A percentile compares a stretch with the other conserved stretches of the same genome.
phyloP scores from a whole-genome alignment of 2,329 filamentous ascomycete genomes.

The Cladorrhinum sp. region DNA sequence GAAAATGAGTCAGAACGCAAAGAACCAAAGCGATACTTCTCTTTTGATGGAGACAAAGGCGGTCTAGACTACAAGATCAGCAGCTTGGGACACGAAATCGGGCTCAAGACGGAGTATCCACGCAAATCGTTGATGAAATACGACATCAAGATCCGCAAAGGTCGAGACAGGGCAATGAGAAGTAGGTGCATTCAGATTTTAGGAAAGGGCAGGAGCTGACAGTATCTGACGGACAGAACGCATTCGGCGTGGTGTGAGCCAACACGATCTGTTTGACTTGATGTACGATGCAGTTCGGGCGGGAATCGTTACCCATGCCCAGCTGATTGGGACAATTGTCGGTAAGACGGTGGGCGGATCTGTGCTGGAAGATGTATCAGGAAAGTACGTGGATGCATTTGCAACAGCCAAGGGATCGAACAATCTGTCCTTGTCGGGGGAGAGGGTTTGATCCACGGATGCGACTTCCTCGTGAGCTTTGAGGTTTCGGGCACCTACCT shows the following conservation, averaged over 20 bases:
- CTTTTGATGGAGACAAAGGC: conserved; percentile 24
- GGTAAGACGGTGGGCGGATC: conserved; percentile 27
- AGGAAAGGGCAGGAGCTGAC: not conserved
- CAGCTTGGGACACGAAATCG: conserved; percentile 29
- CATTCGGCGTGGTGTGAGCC: conserved; percentile 28
- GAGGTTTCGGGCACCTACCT: too few species aligned
- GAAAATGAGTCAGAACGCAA: conserved; percentile 9
- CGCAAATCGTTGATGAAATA: conserved; percentile 27
- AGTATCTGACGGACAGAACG: conserved; percentile 22
- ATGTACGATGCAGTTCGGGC: conserved; percentile 30
- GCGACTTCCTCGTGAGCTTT: not conserved
- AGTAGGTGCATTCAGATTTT: conserved; percentile 20
- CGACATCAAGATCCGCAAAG: conserved; percentile 31
- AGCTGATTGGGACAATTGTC: conserved; percentile 28
- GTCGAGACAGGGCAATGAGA: conserved; percentile 26
- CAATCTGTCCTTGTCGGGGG: conserved; percentile 15
- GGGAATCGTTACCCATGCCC: conserved; percentile 29
- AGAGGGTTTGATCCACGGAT: not conserved
- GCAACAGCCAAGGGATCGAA: conserved; percentile 12
- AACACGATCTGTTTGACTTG: conserved; percentile 29
- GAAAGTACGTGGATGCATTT: conserved; percentile 29
- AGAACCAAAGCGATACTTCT: conserved; percentile 26
- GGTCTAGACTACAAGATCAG: conserved; percentile 31
- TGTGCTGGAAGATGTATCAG: conserved; percentile 26
- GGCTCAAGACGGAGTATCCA: conserved; percentile 28